Evolutionary conservation across 1,284 basidiomycete species (phyloP), one percentile per base, ranked within the genome.

Genomic region (Mycosarcoma mackinlayi): DNA sequence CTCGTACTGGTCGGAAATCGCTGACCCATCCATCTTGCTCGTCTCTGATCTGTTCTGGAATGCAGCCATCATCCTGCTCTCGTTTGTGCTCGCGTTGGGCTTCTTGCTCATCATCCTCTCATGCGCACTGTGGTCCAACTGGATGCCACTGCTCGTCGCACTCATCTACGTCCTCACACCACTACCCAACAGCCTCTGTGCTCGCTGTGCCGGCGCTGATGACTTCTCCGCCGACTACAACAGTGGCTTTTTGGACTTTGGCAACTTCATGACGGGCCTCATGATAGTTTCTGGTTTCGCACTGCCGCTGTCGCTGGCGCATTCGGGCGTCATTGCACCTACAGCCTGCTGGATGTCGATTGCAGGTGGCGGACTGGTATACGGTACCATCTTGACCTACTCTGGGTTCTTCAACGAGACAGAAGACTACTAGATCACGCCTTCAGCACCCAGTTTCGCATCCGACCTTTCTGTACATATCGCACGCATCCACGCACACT

Each of bases 101-200:
- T 99, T 98, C 85, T 86, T 98, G 57, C 89, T 98, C 79, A 92
- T 98, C 82, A 99, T 99, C 83, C 90, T 99, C 27, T 94, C 93
- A 1, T 98, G 96, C 83, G 95, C 96, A 23, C 86, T 98, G 34
- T 98, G 91, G 90, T 85, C 88, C 31, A 98, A 99, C 84, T 99
- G 96, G 96, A 86, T 98, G 14, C 96, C 96, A 41, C 86, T 98
- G 47, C 88, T 98, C 72, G 95, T 98, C 74, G 95, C 96, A 3
- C 85, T 97, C 72, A 94, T 91, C 28, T 99, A 98, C 82, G 92
- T 97, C 34, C 86, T 97, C 69, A 96, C 96, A 2, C 96, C 96
- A 18, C 86, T 98, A 21, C 96, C 96, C 6, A 98, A 99, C 83
- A 91, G 92, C 21, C 83, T 98, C 40, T 87, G 85, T 70, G 82